Evolutionary conservation across 371 early-diverging fungal species (phyloP).

Genomic region (Mortierella sp.): DNA sequence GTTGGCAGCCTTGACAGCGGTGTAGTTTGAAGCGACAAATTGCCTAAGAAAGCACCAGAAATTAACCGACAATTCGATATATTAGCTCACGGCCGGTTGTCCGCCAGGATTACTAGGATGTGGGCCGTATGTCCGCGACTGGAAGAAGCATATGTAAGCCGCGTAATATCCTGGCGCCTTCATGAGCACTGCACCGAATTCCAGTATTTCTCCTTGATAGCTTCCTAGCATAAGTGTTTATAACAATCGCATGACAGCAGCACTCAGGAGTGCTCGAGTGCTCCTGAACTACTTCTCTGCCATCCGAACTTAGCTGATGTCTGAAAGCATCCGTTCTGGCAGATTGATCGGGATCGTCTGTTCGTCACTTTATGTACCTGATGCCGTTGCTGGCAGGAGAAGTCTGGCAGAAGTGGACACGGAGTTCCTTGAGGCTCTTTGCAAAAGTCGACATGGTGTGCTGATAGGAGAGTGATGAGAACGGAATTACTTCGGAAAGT

Average conservation of each 20-base stretch:
- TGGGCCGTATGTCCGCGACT: too few species aligned
- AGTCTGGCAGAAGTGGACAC: conserved; percentile 91
- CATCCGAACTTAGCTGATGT: not conserved
- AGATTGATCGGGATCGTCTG: not conserved
- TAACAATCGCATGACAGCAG: too few species aligned
- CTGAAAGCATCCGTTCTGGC: not conserved
- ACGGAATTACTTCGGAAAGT: conserved; percentile 1
- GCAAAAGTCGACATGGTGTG: conserved; percentile 55
- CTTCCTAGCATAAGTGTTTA: too few species aligned
- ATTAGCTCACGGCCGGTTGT: too few species aligned
- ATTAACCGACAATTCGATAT: not conserved
- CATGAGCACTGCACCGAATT: too few species aligned
- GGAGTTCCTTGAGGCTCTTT: conserved; percentile 86
- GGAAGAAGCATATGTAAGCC: too few species aligned
- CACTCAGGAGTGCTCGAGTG: too few species aligned
- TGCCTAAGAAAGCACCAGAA: conserved; percentile 64
- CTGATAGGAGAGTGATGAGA: conserved; percentile 10
- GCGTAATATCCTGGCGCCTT: too few species aligned
- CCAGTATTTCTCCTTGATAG: too few species aligned
- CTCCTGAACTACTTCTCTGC: too few species aligned
- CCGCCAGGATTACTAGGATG: too few species aligned
- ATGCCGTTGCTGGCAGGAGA: conserved; percentile 86
- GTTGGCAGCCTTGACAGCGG: conserved; percentile 83
- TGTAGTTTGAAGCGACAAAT: conserved; percentile 85
- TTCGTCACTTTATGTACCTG: conserved; percentile 67